Base-by-base conservation (phyloP, 345 rosid genomes). In the Pistacia integerrima region DNA sequence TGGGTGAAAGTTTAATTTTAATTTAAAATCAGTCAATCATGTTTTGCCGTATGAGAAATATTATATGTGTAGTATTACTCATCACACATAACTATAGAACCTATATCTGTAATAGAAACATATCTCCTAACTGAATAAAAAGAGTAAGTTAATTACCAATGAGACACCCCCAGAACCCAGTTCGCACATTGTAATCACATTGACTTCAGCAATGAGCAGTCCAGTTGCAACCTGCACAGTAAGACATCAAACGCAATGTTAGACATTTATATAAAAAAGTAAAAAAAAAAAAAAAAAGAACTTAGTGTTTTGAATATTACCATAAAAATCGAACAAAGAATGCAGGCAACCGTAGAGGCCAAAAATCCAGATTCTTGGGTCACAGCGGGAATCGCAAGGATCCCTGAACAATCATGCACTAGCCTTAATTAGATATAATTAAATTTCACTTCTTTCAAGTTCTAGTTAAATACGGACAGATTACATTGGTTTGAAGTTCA, bases 131-230 rank as follows among this genome's bases (percentile, higher is more conserved):
- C 62, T 55, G 11, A 30, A 30, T 28, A 38, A 41, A 4, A 77
- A 58, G 14, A 72, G 3, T 3, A 14, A 12, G 11, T 3, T 49
- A 62, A 2, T 81, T 89, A 94, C 98, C 82, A 94, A 83, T 22
- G 98, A 93, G 46, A 93, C 96, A 48, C 98, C 95, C 17, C 98
- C 98, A 18, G 98, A 88, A 74, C 98, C 98, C 78, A 94, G 64
- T 82, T 94, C 98, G 64, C 91, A 86, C 98, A 94, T 93, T 18
- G 98, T 93, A 64, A 84, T 91, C 69, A 92, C 93, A 82, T 92
- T 94, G 44, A 94, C 96, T 88, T 92, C 98, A 69, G 98, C 98
- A 79, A 93, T 59, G 30, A 94, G 93, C 84, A 94, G 79, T 67
- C 98, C 97, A 8, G 97, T 94, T 28, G 87, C 89, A 76, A 94